A percentile compares a stretch with the other conserved stretches of the same genome.
Conservation (phyloP, 2,329 filamentous ascomycete species). For the Diaporthe caulivora region DNA sequence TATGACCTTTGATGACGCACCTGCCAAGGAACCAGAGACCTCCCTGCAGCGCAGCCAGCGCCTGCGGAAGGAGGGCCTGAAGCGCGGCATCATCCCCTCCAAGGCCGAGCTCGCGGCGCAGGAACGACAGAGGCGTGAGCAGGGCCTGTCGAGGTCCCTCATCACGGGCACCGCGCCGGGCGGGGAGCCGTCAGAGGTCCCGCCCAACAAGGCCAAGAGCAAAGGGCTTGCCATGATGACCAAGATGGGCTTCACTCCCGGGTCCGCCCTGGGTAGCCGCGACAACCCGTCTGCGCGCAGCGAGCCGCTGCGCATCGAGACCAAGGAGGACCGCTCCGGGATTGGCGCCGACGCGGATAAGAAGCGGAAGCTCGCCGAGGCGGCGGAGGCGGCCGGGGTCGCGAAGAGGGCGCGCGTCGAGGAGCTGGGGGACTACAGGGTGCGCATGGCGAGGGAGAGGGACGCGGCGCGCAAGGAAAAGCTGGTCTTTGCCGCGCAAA, state of each 20-base stretch:
- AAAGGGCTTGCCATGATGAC: conserved; percentile 98
- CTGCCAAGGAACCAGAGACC: conserved; percentile 59
- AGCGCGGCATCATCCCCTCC: conserved; percentile 77
- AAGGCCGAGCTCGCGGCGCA: conserved; percentile 86
- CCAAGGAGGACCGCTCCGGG: conserved; percentile 85
- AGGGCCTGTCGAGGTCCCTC: conserved; percentile 80
- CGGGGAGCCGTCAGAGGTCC: conserved; percentile 34
- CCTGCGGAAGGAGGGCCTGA: conserved; percentile 74
- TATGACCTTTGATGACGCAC: conserved; percentile 84
- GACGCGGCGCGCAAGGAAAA: conserved; percentile 77
- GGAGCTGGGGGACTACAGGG: conserved; percentile 72
- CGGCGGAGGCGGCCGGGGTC: conserved; percentile 59
- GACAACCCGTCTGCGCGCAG: conserved; percentile 53
- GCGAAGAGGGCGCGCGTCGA: conserved; percentile 72
- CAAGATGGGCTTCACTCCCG: conserved; percentile 89
- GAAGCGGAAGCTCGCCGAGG: conserved; percentile 80
- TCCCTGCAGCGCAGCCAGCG: conserved; percentile 67
- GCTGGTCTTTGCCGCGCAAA: conserved; percentile 82
- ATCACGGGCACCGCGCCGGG: conserved; percentile 62
- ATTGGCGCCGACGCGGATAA: conserved; percentile 87
- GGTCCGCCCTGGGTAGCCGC: conserved; percentile 79
- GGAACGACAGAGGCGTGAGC: conserved; percentile 78
- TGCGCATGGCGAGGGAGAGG: conserved; percentile 77
- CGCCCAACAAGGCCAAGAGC: conserved; percentile 77
- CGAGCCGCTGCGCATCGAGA: conserved; percentile 80